Evolutionary conservation across 2,329 filamentous ascomycete species (phyloP), one percentile per base, ranked within the genome.

Genomic region (Parastagonospora nodorum): DNA sequence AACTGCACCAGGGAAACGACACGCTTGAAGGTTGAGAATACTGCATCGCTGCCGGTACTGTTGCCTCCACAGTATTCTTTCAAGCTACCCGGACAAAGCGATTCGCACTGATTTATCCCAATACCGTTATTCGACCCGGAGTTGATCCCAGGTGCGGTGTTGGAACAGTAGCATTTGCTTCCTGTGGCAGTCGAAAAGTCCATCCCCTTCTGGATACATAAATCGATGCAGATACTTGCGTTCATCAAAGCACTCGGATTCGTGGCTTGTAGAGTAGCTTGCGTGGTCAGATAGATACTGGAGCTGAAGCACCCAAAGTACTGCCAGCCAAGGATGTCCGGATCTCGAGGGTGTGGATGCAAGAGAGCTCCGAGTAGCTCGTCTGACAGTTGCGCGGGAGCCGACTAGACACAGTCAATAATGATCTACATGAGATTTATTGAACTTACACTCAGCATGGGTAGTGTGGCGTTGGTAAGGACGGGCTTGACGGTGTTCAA

Each of bases 251-350:
- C 15, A 10, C 16, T 35, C 5, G 33, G 12, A 8, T 16, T 16
- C 11, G 33, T 28, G 2, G 15, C 27, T 39, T 35, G 33, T 7
- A 35, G 15, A 8, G 8, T 19, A 19, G 24, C 32, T 12, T 46
- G 24, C 1, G 28, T 4, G 14, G 30, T n/a, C 8, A 31, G 31
- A 30, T 48, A 45, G 1, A 29, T 2, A 11, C n/a, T 19, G 4
- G 45, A 19, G 37, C 33, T 28, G 38, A 53, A 53, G 43, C 45
- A 49, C 4, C 50, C 50, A 19, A 40, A 49, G 45, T 53, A 53
- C 28, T 30, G n/a, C 50, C 50, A 49, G 10, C 50, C 50, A 12
- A 33, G 45, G 14, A 19, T 29, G n/a, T 38, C 19, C 2, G 50
- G 50, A 24, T 53, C 50, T 24, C 36, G 45, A 12, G 50, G 42